A percentile compares a stretch with the other conserved stretches of the same genome.
These are phyloP conservation scores for Cryptosporidium canis DNA, from an alignment of 169 alveolate species.

Conservation along the genomic window DNA sequence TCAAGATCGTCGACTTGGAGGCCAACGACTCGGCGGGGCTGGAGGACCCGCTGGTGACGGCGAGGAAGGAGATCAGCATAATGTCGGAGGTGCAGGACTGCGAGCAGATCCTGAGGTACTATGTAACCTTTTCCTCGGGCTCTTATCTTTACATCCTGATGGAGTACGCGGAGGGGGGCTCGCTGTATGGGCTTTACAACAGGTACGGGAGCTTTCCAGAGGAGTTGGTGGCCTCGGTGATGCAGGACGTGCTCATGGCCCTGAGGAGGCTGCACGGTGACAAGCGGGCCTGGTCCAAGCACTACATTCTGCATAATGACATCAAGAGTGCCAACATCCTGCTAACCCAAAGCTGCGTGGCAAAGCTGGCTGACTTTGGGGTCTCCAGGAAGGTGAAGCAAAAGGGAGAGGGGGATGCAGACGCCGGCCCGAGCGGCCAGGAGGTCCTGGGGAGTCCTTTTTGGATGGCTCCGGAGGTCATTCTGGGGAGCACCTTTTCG, in stretches of 20 bases:
- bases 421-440: background rate
- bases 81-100: slow-evolving; percentile 70
- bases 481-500: slow-evolving; percentile 72
- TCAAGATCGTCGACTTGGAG: slow-evolving; percentile 44
- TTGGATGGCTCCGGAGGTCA: slow-evolving; percentile 96
- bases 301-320: slow-evolving; percentile 87
- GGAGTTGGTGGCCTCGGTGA: slow-evolving; percentile 72
- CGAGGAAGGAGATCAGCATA: slow-evolving; percentile 32
- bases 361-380: slow-evolving; percentile 90
- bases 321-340: slow-evolving; percentile 89
- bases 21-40: background rate
- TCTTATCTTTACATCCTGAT: slow-evolving; percentile 54
- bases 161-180: slow-evolving; percentile 78
- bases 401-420: background rate
- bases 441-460: slow-evolving; percentile 91
- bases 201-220: slow-evolving; percentile 78
- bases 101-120: slow-evolving; percentile 17
- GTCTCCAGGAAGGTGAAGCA: slow-evolving; percentile 73
- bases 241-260: slow-evolving; percentile 68
- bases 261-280: slow-evolving; percentile 69
- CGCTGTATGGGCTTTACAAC: slow-evolving; percentile 70
- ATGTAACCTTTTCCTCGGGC: slow-evolving; percentile 48
- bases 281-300: background rate
- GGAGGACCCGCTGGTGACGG: slow-evolving; percentile 25
- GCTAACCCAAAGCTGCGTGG: slow-evolving; percentile 80